Evolutionary conservation across 129 eudicot genomes (phyloP), one percentile per base, ranked within the genome.

Genomic region (Centaurea solstitialis): DNA sequence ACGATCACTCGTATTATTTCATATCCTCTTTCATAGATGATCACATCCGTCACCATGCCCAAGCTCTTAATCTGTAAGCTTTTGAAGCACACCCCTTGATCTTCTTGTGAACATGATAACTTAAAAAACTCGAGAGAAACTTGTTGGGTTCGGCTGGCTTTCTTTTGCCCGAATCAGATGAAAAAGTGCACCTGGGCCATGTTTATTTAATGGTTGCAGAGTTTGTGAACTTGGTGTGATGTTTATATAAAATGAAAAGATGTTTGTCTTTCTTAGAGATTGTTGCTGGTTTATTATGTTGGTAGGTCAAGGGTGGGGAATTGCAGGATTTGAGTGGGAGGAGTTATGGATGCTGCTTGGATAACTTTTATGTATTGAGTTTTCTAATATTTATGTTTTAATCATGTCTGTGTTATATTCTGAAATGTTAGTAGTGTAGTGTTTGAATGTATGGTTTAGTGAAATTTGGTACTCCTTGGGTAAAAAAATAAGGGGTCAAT

Each of bases 41-140:
- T 61, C 99, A 96, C 85, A 91, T 96, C 77, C 91, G 89, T 76
- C 99, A 96, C 81, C 99, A 96, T 75, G 97, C 98, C 81, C 99
- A 96, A 83, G 98, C 99, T 66, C 84, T 96, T 79, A 93, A 86
- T 12, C 87, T 83, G 76, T 88, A 83, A 91, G 84, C 79, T 33
- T 39, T 30, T 59, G 28, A 59, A 78, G 78, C 81, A 73, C 53
- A n/a, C 18, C 12, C 35, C 35, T 73, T 77, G 77, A 66, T 40
- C 64, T 77, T 66, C 47, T 73, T 66, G 50, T 41, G 79, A 73
- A 72, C 78, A 61, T 23, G 37, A 8, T 67, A 68, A 26, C 76
- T 79, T 17, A 18, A 39, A 68, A 77, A 68, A 77, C 73, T 77
- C 26, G 7, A 38, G 70, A 39, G 20, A 28, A 17, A 75, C 80